Percentiles rank a stretch among this genome's conserved stretches.
Conservation (phyloP, 495 filamentous ascomycete species). For the Entonaema liquescens region DNA sequence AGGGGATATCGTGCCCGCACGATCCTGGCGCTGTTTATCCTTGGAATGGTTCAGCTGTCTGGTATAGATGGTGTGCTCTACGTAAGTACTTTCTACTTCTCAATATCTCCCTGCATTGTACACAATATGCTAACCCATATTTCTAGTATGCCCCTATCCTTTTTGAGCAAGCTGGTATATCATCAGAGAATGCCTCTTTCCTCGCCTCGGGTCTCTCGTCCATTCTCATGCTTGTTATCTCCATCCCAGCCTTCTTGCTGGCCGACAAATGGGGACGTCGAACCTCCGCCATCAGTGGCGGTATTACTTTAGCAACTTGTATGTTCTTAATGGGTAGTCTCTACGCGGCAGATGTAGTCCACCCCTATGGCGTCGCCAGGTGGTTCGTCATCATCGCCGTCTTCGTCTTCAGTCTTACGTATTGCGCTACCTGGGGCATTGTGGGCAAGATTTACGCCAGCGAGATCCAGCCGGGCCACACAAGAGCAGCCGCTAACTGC, state of each 20-base stretch:
- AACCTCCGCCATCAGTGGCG: constrained; percentile 65
- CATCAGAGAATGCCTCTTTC: constrained; percentile 54
- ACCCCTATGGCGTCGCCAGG: constrained; percentile 55
- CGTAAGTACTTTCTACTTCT: constrained; percentile 46
- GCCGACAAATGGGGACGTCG: constrained; percentile 72
- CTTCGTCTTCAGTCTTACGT: constrained; percentile 51
- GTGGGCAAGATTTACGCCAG: constrained; percentile 63
- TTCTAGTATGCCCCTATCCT: constrained; percentile 61
- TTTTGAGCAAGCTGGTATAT: constrained; percentile 61
- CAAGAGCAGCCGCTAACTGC: constrained; percentile 61
- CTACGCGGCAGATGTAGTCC: constrained; percentile 60
- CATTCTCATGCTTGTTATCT: constrained; percentile 58
- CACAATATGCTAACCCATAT: constrained; percentile 4
- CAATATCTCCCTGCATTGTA: background rate
- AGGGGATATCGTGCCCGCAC: constrained; percentile 53
- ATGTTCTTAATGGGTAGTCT: constrained; percentile 53
- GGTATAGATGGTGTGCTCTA: constrained; percentile 63
- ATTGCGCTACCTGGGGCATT: constrained; percentile 61
- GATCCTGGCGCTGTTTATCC: constrained; percentile 57
- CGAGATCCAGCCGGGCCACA: constrained; percentile 66
- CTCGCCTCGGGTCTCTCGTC: constrained; percentile 62
- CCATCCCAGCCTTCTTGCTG: constrained; percentile 61
- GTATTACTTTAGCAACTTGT: constrained; percentile 55
- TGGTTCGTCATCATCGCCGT: constrained; percentile 66
- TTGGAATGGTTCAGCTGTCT: constrained; percentile 59